A percentile compares a stretch with the other conserved stretches of the same genome.
These are phyloP conservation scores for Umbelopsis sp. DNA, from an alignment of 371 early-diverging fungal genomes.

Conservation along the genomic window DNA sequence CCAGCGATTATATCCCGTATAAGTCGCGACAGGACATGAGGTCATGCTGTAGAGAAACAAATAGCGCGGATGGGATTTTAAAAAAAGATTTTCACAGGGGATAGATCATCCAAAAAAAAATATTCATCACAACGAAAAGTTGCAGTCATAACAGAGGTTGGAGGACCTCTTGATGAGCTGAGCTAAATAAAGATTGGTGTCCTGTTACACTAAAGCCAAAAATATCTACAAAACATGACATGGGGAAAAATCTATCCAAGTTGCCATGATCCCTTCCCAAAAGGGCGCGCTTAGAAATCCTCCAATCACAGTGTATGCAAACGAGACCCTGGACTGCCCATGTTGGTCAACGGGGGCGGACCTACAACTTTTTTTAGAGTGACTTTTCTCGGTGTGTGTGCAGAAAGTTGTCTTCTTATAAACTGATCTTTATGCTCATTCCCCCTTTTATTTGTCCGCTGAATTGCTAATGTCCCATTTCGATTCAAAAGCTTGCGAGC, in stretches of 20 bases:
- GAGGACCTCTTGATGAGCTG: no score
- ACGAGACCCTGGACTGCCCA: slow-evolving; percentile 13
- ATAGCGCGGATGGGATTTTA: no score
- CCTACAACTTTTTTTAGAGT: slow-evolving; percentile 15
- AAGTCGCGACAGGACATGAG: no score
- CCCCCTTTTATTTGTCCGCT: neutral
- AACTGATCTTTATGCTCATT: slow-evolving; percentile 6
- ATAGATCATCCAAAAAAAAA: no score
- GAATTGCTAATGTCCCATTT: neutral
- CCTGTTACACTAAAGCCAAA: slow-evolving; percentile 11
- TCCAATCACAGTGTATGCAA: neutral
- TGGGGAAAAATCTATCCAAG: neutral
- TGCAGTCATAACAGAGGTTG: no score
- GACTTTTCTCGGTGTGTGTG: slow-evolving; percentile 1
- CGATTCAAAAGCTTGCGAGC: slow-evolving; percentile 2
- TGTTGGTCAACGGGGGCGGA: neutral
- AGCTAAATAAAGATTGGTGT: slow-evolving; percentile 7
- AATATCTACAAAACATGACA: neutral
- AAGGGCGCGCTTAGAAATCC: neutral
- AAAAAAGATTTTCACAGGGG: no score
- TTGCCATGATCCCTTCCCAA: neutral
- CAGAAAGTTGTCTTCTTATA: slow-evolving; percentile 3
- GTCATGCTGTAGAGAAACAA: no score
- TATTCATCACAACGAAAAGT: no score
- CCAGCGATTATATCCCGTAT: no score